Evolutionary conservation across 2,329 filamentous ascomycete species (phyloP).

Genomic region (Cercospora berteroae): DNA sequence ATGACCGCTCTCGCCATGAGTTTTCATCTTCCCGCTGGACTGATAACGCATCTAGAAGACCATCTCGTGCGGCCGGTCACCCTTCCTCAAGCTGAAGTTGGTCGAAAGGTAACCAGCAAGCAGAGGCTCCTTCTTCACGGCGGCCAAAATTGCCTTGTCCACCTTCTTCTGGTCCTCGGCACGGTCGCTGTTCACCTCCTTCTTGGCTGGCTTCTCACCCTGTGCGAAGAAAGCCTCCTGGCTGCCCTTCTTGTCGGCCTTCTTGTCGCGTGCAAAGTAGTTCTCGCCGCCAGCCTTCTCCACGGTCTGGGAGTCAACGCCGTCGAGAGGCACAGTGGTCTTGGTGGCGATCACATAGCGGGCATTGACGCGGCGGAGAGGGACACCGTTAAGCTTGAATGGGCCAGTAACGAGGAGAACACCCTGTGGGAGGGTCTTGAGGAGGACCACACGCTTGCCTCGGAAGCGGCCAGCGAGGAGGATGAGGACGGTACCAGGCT

Average conservation of each 20-base stretch:
- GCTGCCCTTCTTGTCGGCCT: slow-evolving; percentile 79
- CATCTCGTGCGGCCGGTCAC: slow-evolving; percentile 99
- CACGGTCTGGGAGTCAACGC: slow-evolving; percentile 68
- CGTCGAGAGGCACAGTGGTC: slow-evolving; percentile 77
- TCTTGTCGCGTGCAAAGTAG: slow-evolving; percentile 98
- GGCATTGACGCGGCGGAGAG: slow-evolving; percentile 87
- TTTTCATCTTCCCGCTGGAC: slow-evolving; percentile 18
- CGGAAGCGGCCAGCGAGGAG: slow-evolving; percentile 99
- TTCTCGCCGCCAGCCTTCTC: slow-evolving; percentile 78
- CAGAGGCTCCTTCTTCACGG: slow-evolving; percentile 97
- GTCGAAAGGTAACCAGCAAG: slow-evolving; percentile 90
- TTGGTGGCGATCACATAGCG: slow-evolving; percentile 92
- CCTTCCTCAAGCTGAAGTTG: slow-evolving; percentile 98
- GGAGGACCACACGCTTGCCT: slow-evolving; percentile 98
- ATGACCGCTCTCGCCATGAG: slow-evolving; percentile 26
- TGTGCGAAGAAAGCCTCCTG: slow-evolving; percentile 99
- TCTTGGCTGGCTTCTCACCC: slow-evolving; percentile 98
- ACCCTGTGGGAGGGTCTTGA: slow-evolving; percentile 96
- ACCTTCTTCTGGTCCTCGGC: slow-evolving; percentile 97
- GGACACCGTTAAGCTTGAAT: slow-evolving; percentile 99
- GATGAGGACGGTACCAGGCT: slow-evolving; percentile 95
- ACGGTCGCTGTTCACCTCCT: slow-evolving; percentile 86
- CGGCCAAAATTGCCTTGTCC: slow-evolving; percentile 91
- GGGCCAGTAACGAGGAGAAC: slow-evolving; percentile 98
- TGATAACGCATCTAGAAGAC: slow-evolving; percentile 71